Percentiles rank a stretch among this genome's conserved stretches.
Evolutionary conservation across 1,139 yeast genomes (phyloP).

Genomic region (Blastobotrys arbuscula): DNA sequence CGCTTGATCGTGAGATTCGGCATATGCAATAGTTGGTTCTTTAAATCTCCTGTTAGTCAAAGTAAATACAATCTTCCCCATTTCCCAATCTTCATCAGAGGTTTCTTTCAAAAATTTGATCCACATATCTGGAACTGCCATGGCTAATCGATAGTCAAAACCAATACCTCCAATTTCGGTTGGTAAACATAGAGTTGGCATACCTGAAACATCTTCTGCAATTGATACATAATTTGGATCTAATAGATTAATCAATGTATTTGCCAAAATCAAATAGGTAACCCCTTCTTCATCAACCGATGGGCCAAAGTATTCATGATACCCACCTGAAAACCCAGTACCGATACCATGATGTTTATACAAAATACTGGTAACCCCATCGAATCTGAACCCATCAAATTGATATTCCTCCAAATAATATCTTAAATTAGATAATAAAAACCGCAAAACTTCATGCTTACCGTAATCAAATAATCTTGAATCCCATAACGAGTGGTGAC

Average conservation of each 20-base stretch:
- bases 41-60: constrained; percentile 84
- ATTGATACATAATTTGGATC: constrained; percentile 61
- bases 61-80: constrained; percentile 73
- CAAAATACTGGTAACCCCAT: constrained; percentile 93
- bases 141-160: constrained; percentile 85
- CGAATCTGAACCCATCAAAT: constrained; percentile 95
- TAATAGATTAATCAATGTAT: constrained; percentile 58
- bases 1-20: constrained; percentile 97
- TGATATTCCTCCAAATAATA: constrained; percentile 76
- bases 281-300: constrained; percentile 83
- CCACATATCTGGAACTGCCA: constrained; percentile 99
- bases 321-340: constrained; percentile 84
- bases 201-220: constrained; percentile 97
- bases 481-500: constrained; percentile 91
- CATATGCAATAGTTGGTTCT: constrained; percentile 86
- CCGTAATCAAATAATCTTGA: constrained; percentile 90
- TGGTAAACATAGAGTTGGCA: constrained; percentile 88
- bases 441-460: constrained; percentile 82
- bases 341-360: constrained; percentile 90
- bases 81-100: constrained; percentile 86
- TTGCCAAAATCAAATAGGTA: constrained; percentile 82
- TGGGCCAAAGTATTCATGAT: constrained; percentile 82
- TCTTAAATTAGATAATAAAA: constrained; percentile 79
- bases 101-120: constrained; percentile 82
- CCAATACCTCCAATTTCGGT: constrained; percentile 79